Base-by-base conservation (phyloP, 306 rosid genomes). In the Trifolium dubium region DNA sequence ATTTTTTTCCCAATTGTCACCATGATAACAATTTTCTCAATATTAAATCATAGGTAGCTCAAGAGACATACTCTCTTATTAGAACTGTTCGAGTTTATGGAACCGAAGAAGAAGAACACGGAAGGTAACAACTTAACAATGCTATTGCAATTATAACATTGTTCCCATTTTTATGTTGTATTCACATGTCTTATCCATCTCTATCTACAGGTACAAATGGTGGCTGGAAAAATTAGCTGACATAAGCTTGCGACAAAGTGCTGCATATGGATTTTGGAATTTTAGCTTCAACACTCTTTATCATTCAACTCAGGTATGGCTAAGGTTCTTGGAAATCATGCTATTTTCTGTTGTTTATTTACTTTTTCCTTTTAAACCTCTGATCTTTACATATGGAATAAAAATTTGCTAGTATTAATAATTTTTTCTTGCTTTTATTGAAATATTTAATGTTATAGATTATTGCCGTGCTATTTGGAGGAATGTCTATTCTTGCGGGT, bases 61-160 rank as follows among this genome's bases (percentile, higher is more conserved):
- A 94, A 84, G 98, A 94, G 84, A 91, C 98, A 46, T 83, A 87
- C 77, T 91, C 98, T 79, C 88, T 94, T 76, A 81, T 94, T 76
- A 87, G 97, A 81, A 94, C 98, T 18, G 97, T 91, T 37, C 96
- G 97, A 30, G 96, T 94, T 79, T 87, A 91, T 83, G 97, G 98
- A 69, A 91, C 97, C 8, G 97, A 94, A 82, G 80, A 86, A 81
- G 83, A 82, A 80, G 98, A 94, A 82, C 80, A 83, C 18, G 89
- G 86, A 79, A 91, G 98, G 98, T 94, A 84, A 74, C n/a, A n/a
- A n/a, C n/a, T n/a, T n/a, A n/a, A n/a, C 11, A 23, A 55, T 76
- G 76, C 81, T 76, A 14, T 61, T 56, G 56, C 35, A 31, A 40
- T 64, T 66, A 11, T 44, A 63, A 47, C 18, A 6, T 74, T 30